Conservation (phyloP, 2,329 filamentous ascomycete species). For the Phialophora macrospora region DNA sequence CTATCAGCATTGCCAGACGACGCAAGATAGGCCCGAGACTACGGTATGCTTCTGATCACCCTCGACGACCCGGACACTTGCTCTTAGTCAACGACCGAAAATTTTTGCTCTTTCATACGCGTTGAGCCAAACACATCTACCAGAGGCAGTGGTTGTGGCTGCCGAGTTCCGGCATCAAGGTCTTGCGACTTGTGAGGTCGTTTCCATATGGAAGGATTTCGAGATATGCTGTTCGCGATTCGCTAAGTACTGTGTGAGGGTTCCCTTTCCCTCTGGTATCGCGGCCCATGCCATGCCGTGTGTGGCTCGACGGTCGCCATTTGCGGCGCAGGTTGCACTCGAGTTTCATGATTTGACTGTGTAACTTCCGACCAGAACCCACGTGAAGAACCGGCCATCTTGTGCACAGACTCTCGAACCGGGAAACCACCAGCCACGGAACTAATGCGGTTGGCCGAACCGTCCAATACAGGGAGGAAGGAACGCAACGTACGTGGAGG, state of each 20-base stretch:
- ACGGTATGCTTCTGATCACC: background rate
- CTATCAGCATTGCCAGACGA: background rate
- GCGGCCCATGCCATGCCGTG: too few relatives aligned
- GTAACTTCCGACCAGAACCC: background rate
- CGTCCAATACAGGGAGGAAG: background rate
- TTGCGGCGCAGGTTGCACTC: background rate
- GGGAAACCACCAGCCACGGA: background rate
- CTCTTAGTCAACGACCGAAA: background rate
- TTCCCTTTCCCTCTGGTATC: too few relatives aligned
- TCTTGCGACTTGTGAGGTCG: too few relatives aligned
- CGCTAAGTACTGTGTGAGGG: too few relatives aligned
- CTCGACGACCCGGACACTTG: background rate
- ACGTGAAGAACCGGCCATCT: background rate
- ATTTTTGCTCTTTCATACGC: background rate
- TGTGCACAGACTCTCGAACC: background rate
- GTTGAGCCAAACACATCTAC: too few relatives aligned
- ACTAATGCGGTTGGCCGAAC: background rate
- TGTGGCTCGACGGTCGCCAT: too few relatives aligned
- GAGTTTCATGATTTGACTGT: background rate
- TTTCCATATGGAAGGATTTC: too few relatives aligned
- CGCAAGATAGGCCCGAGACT: background rate
- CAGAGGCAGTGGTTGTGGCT: too few relatives aligned
- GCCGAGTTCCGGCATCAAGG: too few relatives aligned
- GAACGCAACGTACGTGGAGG: background rate
- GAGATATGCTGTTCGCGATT: too few relatives aligned